phyloP scores from a whole-genome alignment of 148 eudicot species.

The Pouteria glomerata region DNA sequence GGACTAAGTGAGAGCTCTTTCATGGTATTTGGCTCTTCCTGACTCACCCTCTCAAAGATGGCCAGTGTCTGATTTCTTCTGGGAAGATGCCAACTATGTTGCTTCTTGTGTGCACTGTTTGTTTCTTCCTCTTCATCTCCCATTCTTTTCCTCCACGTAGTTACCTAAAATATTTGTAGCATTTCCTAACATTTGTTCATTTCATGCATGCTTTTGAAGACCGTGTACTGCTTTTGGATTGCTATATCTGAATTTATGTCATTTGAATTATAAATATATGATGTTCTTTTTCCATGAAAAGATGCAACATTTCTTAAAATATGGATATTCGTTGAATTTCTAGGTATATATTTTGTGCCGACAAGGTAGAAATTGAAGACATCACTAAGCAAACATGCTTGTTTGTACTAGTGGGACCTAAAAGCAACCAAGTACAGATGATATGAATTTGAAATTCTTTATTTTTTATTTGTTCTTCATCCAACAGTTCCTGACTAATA shows the following conservation, averaged over 20 bases:
- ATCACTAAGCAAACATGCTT: constrained; percentile 49
- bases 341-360: constrained; percentile 69
- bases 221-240: not conserved
- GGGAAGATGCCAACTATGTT: no score
- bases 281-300: not conserved
- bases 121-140: no score
- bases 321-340: constrained; percentile 4
- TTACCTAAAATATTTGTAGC: not conserved
- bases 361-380: constrained; percentile 70
- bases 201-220: no score
- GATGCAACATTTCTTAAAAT: not conserved
- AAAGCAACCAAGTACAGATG: constrained; percentile 48
- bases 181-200: not conserved
- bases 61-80: no score
- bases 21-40: no score
- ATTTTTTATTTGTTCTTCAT: not conserved
- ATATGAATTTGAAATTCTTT: not conserved
- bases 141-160: not conserved
- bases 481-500: not conserved
- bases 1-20: no score
- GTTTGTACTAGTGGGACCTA: constrained; percentile 60
- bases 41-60: no score
- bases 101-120: no score
- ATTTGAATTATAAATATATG: not conserved
- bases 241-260: not conserved